These are phyloP conservation scores for Penicillium arizonense DNA, from an alignment of 495 filamentous ascomycete species.

Conservation along the genomic window DNA sequence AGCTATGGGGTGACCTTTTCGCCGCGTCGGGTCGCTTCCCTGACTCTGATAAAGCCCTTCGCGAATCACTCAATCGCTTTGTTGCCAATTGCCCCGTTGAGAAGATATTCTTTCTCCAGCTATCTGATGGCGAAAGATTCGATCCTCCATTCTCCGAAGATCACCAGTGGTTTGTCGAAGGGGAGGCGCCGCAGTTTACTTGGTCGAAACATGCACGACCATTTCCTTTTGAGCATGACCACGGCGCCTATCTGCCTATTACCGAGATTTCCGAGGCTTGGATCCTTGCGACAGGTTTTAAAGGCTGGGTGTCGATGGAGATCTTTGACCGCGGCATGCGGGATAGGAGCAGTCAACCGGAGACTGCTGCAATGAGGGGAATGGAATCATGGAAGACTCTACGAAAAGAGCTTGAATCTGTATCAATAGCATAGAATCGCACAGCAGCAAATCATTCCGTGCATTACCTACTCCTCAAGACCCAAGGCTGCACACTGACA, in stretches of 20 bases:
- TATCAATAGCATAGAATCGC: no score
- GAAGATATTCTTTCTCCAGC: slow-evolving; percentile 75
- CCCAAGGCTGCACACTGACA: no score
- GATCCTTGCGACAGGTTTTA: slow-evolving; percentile 58
- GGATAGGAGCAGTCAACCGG: slow-evolving; percentile 32
- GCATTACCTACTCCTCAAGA: no score
- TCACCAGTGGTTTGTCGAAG: slow-evolving; percentile 61
- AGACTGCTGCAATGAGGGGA: slow-evolving; percentile 20
- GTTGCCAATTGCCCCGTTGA: slow-evolving; percentile 49
- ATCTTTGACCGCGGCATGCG: slow-evolving; percentile 66
- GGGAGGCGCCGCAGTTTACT: slow-evolving; percentile 66
- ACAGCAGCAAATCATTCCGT: no score
- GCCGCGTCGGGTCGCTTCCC: slow-evolving; percentile 45
- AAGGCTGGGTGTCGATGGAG: slow-evolving; percentile 73
- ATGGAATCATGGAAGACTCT: slow-evolving; percentile 25
- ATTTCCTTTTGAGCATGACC: slow-evolving; percentile 10
- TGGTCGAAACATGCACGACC: slow-evolving; percentile 72
- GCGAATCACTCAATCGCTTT: slow-evolving; percentile 52
- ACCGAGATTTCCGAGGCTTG: slow-evolving; percentile 42
- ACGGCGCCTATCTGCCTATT: slow-evolving; percentile 4
- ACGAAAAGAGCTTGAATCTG: no score
- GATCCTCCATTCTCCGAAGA: slow-evolving; percentile 52
- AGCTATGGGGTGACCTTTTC: slow-evolving; percentile 63
- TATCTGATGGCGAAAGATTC: slow-evolving; percentile 68
- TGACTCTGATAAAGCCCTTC: slow-evolving; percentile 52